These are phyloP conservation scores for Termitomyces sp. DNA, from an alignment of 768 basidiomycete genomes.

Conservation along the genomic window DNA sequence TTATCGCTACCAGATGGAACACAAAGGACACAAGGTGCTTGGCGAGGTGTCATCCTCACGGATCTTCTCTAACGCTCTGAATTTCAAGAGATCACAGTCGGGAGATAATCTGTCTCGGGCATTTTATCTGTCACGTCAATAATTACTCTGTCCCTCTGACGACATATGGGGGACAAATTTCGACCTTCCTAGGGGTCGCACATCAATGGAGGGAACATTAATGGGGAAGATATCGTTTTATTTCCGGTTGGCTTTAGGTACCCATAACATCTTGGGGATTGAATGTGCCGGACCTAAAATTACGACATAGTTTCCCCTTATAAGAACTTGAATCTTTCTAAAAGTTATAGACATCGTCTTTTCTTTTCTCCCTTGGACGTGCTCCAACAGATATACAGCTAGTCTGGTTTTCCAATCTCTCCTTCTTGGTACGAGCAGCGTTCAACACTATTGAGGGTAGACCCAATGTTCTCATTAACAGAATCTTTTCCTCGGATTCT, in stretches of 20 bases:
- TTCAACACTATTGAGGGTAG: neutral
- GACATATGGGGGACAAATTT: constrained; percentile 32
- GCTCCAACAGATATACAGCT: neutral
- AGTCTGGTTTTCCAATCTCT: neutral
- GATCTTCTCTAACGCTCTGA: constrained; percentile 19
- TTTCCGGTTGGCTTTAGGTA: neutral
- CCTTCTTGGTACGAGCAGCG: neutral
- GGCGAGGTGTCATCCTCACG: constrained; percentile 22
- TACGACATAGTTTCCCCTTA: neutral
- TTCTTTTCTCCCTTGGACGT: neutral
- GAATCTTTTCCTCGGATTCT: neutral
- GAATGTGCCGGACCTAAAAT: neutral
- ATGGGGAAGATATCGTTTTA: neutral
- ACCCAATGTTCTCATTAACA: neutral
- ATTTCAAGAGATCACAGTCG: constrained; percentile 30
- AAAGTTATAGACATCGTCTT: neutral
- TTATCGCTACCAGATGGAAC: constrained; percentile 25
- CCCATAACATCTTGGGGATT: too few relatives aligned
- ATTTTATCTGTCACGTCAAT: constrained; percentile 22
- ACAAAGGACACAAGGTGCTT: constrained; percentile 16
- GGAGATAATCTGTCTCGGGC: constrained; percentile 27
- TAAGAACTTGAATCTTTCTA: neutral
- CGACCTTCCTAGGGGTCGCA: constrained; percentile 16
- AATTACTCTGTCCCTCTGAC: constrained; percentile 13
- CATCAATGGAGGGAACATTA: neutral